Evolutionary conservation across 345 rosid species (phyloP).

Genomic region (Euclidium syriacum): DNA sequence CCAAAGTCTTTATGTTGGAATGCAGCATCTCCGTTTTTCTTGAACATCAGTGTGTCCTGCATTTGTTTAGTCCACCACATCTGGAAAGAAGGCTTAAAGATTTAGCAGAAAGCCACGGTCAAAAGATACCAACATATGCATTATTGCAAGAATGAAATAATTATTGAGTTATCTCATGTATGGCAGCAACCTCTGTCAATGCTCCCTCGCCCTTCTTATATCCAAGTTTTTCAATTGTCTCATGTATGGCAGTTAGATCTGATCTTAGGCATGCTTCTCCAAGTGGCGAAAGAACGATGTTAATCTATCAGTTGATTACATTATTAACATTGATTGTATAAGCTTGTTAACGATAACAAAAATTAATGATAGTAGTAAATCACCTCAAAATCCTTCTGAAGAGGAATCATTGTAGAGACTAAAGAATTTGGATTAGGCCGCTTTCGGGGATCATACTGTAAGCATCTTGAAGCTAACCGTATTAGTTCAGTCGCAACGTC

Average conservation of each 20-base stretch:
- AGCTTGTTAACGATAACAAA: not conserved
- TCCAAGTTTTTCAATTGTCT: slow-evolving; percentile 51
- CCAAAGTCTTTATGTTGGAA: slow-evolving; percentile 57
- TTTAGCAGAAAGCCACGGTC: not conserved
- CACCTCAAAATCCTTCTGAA: slow-evolving; percentile 67
- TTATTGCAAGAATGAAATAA: too few species aligned
- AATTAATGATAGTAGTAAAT: slow-evolving; percentile 21
- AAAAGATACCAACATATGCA: too few species aligned
- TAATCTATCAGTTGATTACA: slow-evolving; percentile 47
- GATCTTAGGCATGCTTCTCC: slow-evolving; percentile 72
- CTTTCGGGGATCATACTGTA: slow-evolving; percentile 73
- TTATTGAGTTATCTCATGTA: too few species aligned
- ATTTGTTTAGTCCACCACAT: slow-evolving; percentile 87
- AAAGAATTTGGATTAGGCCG: slow-evolving; percentile 61
- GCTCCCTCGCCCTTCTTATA: slow-evolving; percentile 71
- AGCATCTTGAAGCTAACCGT: slow-evolving; percentile 74
- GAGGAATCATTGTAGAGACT: slow-evolving; percentile 55
- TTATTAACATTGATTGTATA: not conserved
- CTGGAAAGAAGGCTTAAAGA: slow-evolving; percentile 73
- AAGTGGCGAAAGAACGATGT: slow-evolving; percentile 43
- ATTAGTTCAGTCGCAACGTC: slow-evolving; percentile 69
- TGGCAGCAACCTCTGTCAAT: slow-evolving; percentile 50
- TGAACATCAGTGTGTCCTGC: slow-evolving; percentile 57
- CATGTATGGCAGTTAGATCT: slow-evolving; percentile 61
- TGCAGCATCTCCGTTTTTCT: slow-evolving; percentile 71